Evolutionary conservation across 192 early-diverging fungal species (phyloP).

Genomic region (Phlyctochytrium arcticum): DNA sequence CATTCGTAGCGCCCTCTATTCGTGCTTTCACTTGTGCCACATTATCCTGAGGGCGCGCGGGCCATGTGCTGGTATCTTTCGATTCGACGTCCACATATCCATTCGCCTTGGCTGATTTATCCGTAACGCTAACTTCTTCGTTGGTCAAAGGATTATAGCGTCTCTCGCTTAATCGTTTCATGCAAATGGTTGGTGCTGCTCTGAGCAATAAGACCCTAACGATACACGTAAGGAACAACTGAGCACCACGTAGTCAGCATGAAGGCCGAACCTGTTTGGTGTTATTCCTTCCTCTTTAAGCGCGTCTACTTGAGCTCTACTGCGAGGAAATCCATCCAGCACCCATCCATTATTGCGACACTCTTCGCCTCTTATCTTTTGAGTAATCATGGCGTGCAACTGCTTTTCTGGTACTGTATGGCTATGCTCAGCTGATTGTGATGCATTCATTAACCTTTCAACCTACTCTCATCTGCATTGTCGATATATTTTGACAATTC

Average conservation of each 20-base stretch:
- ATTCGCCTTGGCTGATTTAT: too few relatives aligned
- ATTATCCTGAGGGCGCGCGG: conserved; percentile 21
- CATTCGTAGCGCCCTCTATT: conserved; percentile 6
- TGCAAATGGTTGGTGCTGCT: conserved; percentile 28
- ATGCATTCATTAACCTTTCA: too few relatives aligned
- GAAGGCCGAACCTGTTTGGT: conserved; percentile 44
- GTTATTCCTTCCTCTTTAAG: conserved; percentile 32
- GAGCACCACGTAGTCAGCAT: neutral
- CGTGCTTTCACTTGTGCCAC: conserved; percentile 22
- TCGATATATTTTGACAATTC: conserved; percentile 20
- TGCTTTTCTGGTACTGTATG: conserved; percentile 34
- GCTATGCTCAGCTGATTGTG: too few relatives aligned
- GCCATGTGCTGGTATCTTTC: conserved; percentile 5
- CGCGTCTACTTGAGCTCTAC: conserved; percentile 25
- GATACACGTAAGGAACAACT: too few relatives aligned
- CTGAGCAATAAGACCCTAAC: conserved; percentile 40
- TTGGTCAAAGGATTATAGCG: conserved; percentile 15
- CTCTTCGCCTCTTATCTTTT: conserved; percentile 33
- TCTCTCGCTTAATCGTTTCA: conserved; percentile 26
- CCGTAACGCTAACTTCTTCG: neutral
- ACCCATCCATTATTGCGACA: conserved; percentile 47
- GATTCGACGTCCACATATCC: neutral
- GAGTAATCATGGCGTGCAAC: conserved; percentile 29
- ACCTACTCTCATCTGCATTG: conserved; percentile 29
- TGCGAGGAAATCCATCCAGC: conserved; percentile 47